Base-by-base conservation (phyloP, 108 stramenopile species). In the Nitzschia palea region DNA sequence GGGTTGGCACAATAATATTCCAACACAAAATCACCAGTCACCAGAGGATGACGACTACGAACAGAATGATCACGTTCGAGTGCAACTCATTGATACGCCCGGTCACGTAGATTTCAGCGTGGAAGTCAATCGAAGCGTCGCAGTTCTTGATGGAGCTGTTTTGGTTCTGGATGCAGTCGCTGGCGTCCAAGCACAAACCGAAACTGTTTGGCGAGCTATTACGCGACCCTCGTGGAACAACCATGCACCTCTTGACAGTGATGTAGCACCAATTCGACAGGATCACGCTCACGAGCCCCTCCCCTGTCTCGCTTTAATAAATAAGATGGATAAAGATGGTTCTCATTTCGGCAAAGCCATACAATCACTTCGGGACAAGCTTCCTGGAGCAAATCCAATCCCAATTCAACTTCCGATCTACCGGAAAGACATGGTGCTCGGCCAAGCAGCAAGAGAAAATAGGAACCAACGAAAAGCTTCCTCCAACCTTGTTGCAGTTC, bases 41-140 rank as follows among this genome's bases (percentile, higher is more conserved):
- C n/a, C 9, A 18, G 35, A 53, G 30, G 70, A 74, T 28, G 73
- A 80, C 34, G 77, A 85, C 47, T 68, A 50, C 26, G 56, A 69
- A 3, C 47, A 71, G 26, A 82, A 77, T 47, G 81, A 85, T 30
- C 78, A 63, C 25, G 86, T 80, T 17, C 55, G 60, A 2, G 57
- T 81, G 8, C 80, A 74, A 29, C 67, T 99, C 2, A 97, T 99
- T 60, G 98, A 99, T 82, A 99, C 98, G 20, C 99, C 99, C 0
- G 99, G 99, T 0, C 99, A 99, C 71, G 97, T 99, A 2, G 99
- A 99, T 62, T 99, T 99, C 59, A 87, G 86, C 27, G 95, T 97
- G 6, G 99, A 99, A 77, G 97, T 99, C 23, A 94, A 93, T 82
- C 93, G 99, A 40, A 83, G 89, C 59, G 89, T 98, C 14, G 93